A percentile compares a stretch with the other conserved stretches of the same genome.
phyloP scores from a whole-genome alignment of 305 asterid genomes.

The Euphrasia arctica region DNA sequence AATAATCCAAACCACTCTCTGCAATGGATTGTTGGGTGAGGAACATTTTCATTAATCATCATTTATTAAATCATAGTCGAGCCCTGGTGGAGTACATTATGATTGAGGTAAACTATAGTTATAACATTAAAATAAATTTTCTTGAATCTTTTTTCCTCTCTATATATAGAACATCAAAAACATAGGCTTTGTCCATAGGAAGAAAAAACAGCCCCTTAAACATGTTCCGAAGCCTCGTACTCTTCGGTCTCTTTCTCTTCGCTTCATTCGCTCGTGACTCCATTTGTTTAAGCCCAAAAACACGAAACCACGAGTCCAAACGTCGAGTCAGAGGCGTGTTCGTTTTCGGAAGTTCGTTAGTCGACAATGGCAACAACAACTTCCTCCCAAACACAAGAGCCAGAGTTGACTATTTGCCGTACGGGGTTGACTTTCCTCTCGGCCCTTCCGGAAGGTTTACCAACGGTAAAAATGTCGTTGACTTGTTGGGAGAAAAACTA shows the following conservation, averaged over 20 bases:
- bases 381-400: slow-evolving; percentile 32
- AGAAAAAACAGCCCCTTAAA: no score
- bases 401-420: slow-evolving; percentile 58
- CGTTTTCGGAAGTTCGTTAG: no score
- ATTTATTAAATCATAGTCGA: no score
- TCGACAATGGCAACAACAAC: neutral
- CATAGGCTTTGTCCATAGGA: neutral
- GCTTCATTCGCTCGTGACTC: neutral
- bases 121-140: neutral
- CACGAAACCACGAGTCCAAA: neutral
- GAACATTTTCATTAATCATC: no score
- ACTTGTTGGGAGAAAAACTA: slow-evolving; percentile 26
- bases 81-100: no score
- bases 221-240: neutral
- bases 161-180: neutral
- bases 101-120: no score
- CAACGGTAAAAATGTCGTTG: slow-evolving; percentile 59
- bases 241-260: neutral
- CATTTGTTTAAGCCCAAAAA: neutral
- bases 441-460: slow-evolving; percentile 69
- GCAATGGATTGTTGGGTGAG: neutral
- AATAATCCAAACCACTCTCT: slow-evolving; percentile 27
- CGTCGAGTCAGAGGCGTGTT: no score
- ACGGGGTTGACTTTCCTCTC: slow-evolving; percentile 62
- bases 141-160: neutral